phyloP scores from a whole-genome alignment of 176 grass and related monocot genomes.

The Stipa capillata region DNA sequence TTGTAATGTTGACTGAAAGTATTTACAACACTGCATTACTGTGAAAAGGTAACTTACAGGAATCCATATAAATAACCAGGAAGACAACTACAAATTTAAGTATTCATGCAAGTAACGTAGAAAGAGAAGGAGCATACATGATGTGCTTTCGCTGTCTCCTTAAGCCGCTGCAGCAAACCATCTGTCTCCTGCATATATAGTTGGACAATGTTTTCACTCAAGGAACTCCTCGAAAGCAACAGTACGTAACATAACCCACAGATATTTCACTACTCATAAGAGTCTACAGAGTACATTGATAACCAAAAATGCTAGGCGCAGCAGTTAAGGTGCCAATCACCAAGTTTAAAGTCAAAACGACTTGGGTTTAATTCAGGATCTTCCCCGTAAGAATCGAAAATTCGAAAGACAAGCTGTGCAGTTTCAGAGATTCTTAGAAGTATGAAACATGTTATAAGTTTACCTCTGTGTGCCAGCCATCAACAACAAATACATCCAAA shows the following conservation, averaged over 20 bases:
- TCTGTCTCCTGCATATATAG: constrained; percentile 66
- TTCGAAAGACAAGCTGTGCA: neutral
- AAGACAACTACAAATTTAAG: no score
- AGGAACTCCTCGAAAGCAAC: constrained; percentile 8
- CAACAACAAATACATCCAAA: constrained; percentile 92
- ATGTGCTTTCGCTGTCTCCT: constrained; percentile 41
- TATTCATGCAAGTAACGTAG: neutral
- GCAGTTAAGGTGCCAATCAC: neutral
- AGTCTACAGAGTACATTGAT: neutral
- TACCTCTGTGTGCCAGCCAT: constrained; percentile 86
- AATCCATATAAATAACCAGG: neutral
- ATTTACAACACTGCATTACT: neutral
- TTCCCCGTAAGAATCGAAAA: neutral
- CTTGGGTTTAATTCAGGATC: neutral
- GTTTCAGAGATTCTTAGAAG: neutral
- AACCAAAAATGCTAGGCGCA: neutral
- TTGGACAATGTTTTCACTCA: constrained; percentile 28
- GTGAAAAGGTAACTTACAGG: neutral
- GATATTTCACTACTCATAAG: neutral
- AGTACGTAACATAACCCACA: neutral
- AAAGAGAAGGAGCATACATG: constrained; percentile 38
- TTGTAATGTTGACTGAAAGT: neutral
- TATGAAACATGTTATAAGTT: neutral
- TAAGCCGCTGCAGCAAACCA: constrained; percentile 61
- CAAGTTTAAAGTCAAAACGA: neutral